Evolutionary conservation across 768 basidiomycete genomes (phyloP), one percentile per base, ranked within the genome.

Genomic region (Tulasnella sp.): DNA sequence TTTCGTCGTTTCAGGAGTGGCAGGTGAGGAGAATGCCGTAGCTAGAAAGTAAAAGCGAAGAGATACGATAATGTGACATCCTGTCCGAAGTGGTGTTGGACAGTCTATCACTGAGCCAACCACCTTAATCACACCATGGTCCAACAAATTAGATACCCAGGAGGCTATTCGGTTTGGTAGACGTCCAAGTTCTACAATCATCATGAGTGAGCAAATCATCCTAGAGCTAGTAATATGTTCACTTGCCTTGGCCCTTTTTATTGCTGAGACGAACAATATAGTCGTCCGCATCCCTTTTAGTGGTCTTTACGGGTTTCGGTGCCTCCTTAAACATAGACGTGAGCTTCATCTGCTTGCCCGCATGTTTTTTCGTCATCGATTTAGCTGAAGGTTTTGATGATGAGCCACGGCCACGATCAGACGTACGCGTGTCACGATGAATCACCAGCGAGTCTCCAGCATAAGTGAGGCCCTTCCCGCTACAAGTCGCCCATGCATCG

Each of bases 71-170:
- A 65, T 28, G 76, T 73, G 29, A 92, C 68, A 63, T 79, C 49
- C 91, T 5, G 83, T 80, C 12, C 77, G 71, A 3, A 93, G 72
- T 46, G 67, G 71, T 32, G 72, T 65, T 0, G 84, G 84, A 58
- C 85, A 87, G 58, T 90, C 87, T 13, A 84, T 73, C 70, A 90
- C 79, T 16, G 77, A 78, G 37, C 75, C 74, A 0, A 75, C 75
- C 37, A 72, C 73, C 58, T 87, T 77, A 54, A 81, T 76, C 29
- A 85, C 69, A 46, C 85, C 70, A 24, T 79, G 68, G 58, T 90
- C 87, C 12, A 89, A 66, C 2, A 90, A 66, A 55, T 73, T 79
- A 16, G 81, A 76, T 13, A 84, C 71, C 86, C 85, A 89, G 57
- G 71, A 69, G 4, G 83, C 75, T 22, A 75, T 68, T 32, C 82